phyloP scores from a whole-genome alignment of 805 yeast species.

The Candida parachauliodes region DNA sequence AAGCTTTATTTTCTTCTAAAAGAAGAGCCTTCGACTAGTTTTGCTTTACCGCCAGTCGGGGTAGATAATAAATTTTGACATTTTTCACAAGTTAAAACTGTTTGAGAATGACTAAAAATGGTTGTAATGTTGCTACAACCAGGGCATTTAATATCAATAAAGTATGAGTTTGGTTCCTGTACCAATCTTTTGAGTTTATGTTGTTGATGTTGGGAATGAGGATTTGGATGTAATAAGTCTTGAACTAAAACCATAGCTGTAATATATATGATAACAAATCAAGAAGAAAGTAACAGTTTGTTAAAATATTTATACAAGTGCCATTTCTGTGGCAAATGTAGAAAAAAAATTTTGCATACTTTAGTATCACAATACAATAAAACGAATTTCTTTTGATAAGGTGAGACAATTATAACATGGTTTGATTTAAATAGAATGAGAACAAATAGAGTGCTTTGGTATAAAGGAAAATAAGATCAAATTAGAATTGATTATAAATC shows the following conservation, averaged over 20 bases:
- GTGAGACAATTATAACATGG: no score
- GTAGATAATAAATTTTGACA: slow-evolving; percentile 39
- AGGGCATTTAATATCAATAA: slow-evolving; percentile 42
- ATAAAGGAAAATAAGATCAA: no score
- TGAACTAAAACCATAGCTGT: slow-evolving; percentile 37
- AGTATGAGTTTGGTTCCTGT: slow-evolving; percentile 39
- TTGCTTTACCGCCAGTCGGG: slow-evolving; percentile 43
- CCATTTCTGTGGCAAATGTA: not conserved
- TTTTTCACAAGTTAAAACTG: slow-evolving; percentile 41
- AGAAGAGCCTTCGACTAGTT: slow-evolving; percentile 41
- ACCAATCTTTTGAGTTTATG: slow-evolving; percentile 39
- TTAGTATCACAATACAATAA: no score
- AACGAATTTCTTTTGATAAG: no score
- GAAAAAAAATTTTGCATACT: not conserved
- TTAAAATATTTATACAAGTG: no score
- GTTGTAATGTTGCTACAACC: slow-evolving; percentile 41
- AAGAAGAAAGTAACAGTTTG: no score
- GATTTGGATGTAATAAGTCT: slow-evolving; percentile 40
- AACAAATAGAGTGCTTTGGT: no score
- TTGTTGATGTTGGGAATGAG: slow-evolving; percentile 35
- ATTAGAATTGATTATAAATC: no score
- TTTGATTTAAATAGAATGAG: no score
- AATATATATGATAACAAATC: not conserved
- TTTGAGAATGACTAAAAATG: slow-evolving; percentile 41
- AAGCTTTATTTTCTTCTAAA: slow-evolving; percentile 42